A percentile compares a stretch with the other conserved stretches of the same genome.
Evolutionary conservation across 208 protist genomes (phyloP).

Genomic region (Chromosphaera perkinsii): DNA sequence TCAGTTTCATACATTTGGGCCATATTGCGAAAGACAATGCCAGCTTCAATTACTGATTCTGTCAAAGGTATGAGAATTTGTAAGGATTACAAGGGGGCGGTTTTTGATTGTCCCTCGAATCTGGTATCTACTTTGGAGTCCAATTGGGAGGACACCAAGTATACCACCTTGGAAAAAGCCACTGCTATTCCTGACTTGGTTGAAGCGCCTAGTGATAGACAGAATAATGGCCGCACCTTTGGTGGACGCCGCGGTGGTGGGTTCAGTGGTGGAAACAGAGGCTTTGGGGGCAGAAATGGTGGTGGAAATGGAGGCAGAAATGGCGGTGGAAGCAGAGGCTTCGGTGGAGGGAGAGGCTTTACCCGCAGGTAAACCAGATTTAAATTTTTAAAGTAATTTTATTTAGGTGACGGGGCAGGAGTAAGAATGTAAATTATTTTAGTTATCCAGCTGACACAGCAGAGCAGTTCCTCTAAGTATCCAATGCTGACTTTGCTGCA

Average conservation of each 20-base stretch:
- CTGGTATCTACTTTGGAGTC: neutral
- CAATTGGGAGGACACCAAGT: neutral
- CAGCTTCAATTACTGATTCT: neutral
- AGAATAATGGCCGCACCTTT: neutral
- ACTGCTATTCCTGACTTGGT: constrained; percentile 7
- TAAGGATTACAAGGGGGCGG: constrained; percentile 9
- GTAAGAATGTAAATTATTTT: too few relatives aligned
- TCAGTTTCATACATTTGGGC: neutral
- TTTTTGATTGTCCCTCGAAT: constrained; percentile 25
- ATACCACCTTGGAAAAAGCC: constrained; percentile 1
- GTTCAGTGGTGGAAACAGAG: too few relatives aligned
- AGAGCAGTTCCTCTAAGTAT: too few relatives aligned
- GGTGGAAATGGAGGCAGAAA: neutral
- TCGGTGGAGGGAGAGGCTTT: neutral
- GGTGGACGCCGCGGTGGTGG: constrained; percentile 6
- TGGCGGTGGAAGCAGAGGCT: neutral
- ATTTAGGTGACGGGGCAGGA: too few relatives aligned
- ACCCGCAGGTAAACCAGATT: too few relatives aligned
- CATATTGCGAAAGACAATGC: neutral
- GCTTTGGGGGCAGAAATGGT: neutral
- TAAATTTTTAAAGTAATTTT: too few relatives aligned
- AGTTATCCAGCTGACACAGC: too few relatives aligned
- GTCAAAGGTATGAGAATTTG: constrained; percentile 14
- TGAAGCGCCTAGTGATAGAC: constrained; percentile 2
- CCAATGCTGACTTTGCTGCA: too few relatives aligned